Conservation (phyloP, 306 rosid genomes). For the Phaseolus lunatus region DNA sequence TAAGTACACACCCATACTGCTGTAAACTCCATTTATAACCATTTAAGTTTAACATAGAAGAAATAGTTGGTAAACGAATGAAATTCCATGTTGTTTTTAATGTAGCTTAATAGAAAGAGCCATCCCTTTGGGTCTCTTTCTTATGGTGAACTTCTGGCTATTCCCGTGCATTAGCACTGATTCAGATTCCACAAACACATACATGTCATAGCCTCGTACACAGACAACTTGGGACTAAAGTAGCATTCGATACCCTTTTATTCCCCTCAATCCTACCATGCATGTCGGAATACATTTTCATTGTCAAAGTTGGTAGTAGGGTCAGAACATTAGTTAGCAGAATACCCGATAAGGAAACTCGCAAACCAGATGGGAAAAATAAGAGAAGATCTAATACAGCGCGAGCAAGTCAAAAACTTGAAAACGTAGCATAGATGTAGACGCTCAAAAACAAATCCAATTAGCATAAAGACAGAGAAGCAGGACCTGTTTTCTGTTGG, state of each 20-base stretch:
- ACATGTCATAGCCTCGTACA: conserved; percentile 33
- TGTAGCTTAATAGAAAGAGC: conserved; percentile 22
- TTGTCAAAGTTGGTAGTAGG: conserved; percentile 43
- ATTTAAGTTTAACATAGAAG: conserved; percentile 28
- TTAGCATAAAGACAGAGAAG: conserved; percentile 18
- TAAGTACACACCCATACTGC: conserved; percentile 6
- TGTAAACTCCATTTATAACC: conserved; percentile 22
- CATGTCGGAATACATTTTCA: conserved; percentile 43
- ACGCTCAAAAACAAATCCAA: conserved; percentile 18
- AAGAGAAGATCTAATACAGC: conserved; percentile 6
- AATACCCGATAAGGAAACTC: conserved; percentile 36
- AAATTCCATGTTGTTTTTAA: conserved; percentile 29
- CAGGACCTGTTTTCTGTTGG: conserved; percentile 8
- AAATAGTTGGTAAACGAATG: conserved; percentile 14
- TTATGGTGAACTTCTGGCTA: conserved; percentile 5
- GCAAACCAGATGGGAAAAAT: conserved; percentile 12
- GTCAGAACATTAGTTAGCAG: conserved; percentile 34
- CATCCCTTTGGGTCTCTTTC: conserved; percentile 36
- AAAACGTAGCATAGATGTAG: conserved; percentile 23
- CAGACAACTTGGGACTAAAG: conserved; percentile 34
- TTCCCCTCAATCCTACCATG: conserved; percentile 37
- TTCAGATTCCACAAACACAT: conserved; percentile 40
- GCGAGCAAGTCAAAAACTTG: conserved; percentile 30
- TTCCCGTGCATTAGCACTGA: conserved; percentile 28
- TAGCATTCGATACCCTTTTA: conserved; percentile 25